Evolutionary conservation across 495 filamentous ascomycete species (phyloP).

Genomic region (Penicillium waksmanii): DNA sequence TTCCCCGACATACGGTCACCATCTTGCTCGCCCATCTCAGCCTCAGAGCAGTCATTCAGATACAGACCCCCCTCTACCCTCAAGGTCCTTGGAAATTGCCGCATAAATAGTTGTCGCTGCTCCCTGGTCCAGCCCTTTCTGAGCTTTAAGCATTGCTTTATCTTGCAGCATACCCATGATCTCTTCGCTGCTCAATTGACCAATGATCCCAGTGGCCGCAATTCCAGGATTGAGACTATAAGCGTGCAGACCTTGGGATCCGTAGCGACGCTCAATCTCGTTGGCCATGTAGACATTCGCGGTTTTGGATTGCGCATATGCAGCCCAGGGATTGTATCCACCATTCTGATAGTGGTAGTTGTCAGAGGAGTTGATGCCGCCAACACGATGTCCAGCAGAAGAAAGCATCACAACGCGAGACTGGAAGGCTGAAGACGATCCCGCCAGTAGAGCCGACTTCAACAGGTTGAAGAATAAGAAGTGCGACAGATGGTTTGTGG

Average conservation of each 20-base stretch:
- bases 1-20: conserved; percentile 19
- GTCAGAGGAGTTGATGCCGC: conserved; percentile 23
- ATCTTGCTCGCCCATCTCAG: conserved; percentile 20
- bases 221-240: conserved; percentile 46
- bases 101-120: conserved; percentile 51
- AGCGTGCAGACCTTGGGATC: conserved; percentile 41
- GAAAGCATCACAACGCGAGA: conserved; percentile 50
- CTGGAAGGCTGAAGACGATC: conserved; percentile 39
- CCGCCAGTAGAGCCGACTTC: conserved; percentile 44
- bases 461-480: conserved; percentile 56
- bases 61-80: conserved; percentile 49
- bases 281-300: conserved; percentile 49
- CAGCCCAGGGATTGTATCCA: conserved; percentile 38
- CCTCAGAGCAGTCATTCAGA: conserved; percentile 38
- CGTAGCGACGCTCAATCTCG: conserved; percentile 50
- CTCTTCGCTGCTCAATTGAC: conserved; percentile 23
- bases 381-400: conserved; percentile 39
- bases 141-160: conserved; percentile 23
- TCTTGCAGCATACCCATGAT: conserved; percentile 21
- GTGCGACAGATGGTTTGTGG: conserved; percentile 54
- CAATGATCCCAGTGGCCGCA: conserved; percentile 30
- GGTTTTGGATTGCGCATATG: conserved; percentile 44
- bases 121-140: conserved; percentile 41
- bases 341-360: conserved; percentile 36
- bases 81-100: conserved; percentile 40